phyloP scores from a whole-genome alignment of 768 basidiomycete species.

The Omphalotus guepiniiformis region DNA sequence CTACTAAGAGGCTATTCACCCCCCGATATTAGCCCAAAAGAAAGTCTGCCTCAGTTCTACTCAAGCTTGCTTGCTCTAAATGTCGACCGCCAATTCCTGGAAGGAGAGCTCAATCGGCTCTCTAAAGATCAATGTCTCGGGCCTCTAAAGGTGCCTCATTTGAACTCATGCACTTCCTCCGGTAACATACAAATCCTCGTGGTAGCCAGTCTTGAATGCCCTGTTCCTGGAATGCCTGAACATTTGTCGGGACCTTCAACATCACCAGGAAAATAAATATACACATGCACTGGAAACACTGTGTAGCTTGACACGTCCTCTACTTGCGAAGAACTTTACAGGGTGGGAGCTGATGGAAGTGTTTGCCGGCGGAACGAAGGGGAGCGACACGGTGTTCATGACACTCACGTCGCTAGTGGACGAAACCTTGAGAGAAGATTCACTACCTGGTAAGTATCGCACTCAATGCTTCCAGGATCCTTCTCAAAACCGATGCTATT shows the following conservation, averaged over 20 bases:
- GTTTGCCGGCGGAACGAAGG: conserved; percentile 54
- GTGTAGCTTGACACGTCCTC: conserved; percentile 37
- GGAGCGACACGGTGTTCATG: conserved; percentile 58
- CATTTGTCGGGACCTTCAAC: conserved; percentile 29
- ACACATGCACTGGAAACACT: conserved; percentile 50
- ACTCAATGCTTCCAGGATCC: not conserved
- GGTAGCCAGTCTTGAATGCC: conserved; percentile 50
- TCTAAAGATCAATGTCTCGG: conserved; percentile 49
- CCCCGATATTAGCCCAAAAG: conserved; percentile 39
- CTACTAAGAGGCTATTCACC: conserved; percentile 48
- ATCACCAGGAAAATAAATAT: conserved; percentile 32
- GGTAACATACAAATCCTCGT: not conserved
- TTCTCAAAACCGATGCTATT: conserved; percentile 5
- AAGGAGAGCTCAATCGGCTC: conserved; percentile 32
- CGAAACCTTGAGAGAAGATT: conserved; percentile 39
- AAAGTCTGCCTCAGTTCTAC: conserved; percentile 47
- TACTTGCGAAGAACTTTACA: conserved; percentile 53
- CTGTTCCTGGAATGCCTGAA: conserved; percentile 46
- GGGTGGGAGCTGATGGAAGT: conserved; percentile 76
- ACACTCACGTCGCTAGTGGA: conserved; percentile 29
- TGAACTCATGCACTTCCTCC: not conserved
- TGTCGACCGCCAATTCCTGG: conserved; percentile 44
- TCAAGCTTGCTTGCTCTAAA: conserved; percentile 47
- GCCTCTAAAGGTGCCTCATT: conserved; percentile 42
- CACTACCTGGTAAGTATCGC: conserved; percentile 37